Conservation (phyloP, 805 yeast species). For the Suhomyces sp. region DNA sequence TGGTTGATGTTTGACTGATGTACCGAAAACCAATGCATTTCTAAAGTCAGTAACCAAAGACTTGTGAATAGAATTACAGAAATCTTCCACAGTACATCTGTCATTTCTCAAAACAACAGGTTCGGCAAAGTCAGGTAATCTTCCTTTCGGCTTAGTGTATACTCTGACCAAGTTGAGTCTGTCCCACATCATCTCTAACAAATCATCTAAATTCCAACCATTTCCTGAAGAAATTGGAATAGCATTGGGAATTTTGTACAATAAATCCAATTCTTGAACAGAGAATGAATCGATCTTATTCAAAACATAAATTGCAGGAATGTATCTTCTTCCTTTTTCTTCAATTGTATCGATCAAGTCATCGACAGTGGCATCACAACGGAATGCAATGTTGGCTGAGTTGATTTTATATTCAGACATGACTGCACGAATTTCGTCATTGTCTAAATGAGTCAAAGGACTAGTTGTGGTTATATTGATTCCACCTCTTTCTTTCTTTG, state of each 20-base stretch:
- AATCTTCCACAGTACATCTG: slow-evolving; percentile 86
- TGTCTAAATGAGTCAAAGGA: slow-evolving; percentile 85
- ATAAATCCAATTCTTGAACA: slow-evolving; percentile 84
- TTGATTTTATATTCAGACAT: slow-evolving; percentile 93
- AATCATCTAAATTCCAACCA: slow-evolving; percentile 96
- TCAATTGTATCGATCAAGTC: slow-evolving; percentile 94
- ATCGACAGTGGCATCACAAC: slow-evolving; percentile 98
- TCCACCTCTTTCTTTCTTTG: slow-evolving; percentile 96
- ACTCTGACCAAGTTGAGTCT: slow-evolving; percentile 88
- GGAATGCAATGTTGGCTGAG: slow-evolving; percentile 92
- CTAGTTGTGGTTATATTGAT: slow-evolving; percentile 90
- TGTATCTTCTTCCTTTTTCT: slow-evolving; percentile 84
- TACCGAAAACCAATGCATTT: slow-evolving; percentile 89
- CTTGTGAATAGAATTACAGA: slow-evolving; percentile 95
- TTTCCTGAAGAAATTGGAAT: slow-evolving; percentile 95
- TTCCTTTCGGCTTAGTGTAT: slow-evolving; percentile 96
- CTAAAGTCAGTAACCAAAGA: slow-evolving; percentile 90
- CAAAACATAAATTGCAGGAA: slow-evolving; percentile 92
- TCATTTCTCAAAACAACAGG: slow-evolving; percentile 89
- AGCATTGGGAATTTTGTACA: slow-evolving; percentile 93
- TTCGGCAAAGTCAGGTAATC: slow-evolving; percentile 87
- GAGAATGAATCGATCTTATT: slow-evolving; percentile 96
- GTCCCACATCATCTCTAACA: slow-evolving; percentile 94
- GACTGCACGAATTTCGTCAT: slow-evolving; percentile 93
- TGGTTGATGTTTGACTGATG: slow-evolving; percentile 96